Conservation (phyloP, 192 early-diverging fungal genomes). For the Pilaira anomala region DNA sequence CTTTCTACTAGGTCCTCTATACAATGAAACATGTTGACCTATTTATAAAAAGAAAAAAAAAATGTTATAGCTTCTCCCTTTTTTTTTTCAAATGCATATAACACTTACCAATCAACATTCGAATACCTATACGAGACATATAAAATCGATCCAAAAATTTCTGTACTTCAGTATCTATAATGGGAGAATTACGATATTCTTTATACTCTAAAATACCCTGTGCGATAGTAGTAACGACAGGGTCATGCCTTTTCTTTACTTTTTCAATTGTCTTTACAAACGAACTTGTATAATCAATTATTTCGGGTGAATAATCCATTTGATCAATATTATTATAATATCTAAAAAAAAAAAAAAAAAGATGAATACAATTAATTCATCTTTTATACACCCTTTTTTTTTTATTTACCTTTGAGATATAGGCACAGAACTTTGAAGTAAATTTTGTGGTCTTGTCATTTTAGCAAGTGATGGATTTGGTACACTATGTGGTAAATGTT, state of each 20-base stretch:
- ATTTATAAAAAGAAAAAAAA: neutral
- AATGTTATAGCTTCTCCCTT: neutral
- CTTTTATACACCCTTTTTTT: neutral
- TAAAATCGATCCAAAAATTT: conserved; percentile 94
- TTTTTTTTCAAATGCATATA: neutral
- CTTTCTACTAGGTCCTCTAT: conserved; percentile 55
- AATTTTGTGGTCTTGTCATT: neutral
- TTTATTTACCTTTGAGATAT: conserved; percentile 48
- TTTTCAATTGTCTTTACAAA: conserved; percentile 88
- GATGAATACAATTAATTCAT: neutral
- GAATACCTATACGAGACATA: conserved; percentile 97
- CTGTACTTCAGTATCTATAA: conserved; percentile 76
- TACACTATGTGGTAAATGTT: conserved; percentile 40
- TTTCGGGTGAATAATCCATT: conserved; percentile 60
- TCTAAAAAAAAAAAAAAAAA: conserved; percentile 26
- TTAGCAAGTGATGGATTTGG: conserved; percentile 40
- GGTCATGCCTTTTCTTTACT: conserved; percentile 91
- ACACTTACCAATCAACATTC: conserved; percentile 87
- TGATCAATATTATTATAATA: conserved; percentile 58
- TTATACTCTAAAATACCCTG: conserved; percentile 95
- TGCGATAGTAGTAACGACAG: conserved; percentile 87
- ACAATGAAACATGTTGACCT: conserved; percentile 75
- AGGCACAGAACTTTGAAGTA: conserved; percentile 27
- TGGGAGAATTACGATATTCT: conserved; percentile 42
- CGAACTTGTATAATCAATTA: conserved; percentile 72